Base-by-base conservation (phyloP, 2,329 filamentous ascomycete genomes). In the Colletotrichum sp. region DNA sequence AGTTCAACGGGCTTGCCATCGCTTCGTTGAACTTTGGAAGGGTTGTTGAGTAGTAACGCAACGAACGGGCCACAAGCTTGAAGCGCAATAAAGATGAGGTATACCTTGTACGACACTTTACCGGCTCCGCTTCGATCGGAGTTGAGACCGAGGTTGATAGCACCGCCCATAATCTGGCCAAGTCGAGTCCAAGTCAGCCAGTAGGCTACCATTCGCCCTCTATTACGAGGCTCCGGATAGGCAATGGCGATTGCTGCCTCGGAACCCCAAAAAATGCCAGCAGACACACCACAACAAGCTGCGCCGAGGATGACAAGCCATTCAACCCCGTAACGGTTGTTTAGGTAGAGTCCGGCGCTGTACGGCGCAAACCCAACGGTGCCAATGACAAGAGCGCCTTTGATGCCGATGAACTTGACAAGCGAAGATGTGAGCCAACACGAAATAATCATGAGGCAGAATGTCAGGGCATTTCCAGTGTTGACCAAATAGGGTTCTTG, bases 391-490 rank as follows among this genome's bases (percentile, higher is more conserved):
- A 89, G 79, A 2, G 83, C 83, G 13, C 80, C 81, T 36, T 85
- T 85, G 30, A 82, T 78, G 0, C 81, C 80, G 18, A 81, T 84
- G 58, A 81, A 81, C 77, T 87, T 87, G 58, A 82, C 83, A 8
- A 86, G 80, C 24, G 85, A 79, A 8, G 82, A 82, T 36, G 85
- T 86, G 8, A 86, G 70, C 9, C 84, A 84, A 71, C 85, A 86
- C 3, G 83, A 83, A 36, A 87, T 83, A 7, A 86, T 83, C 86
- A 89, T 89, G 78, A 89, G 85, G 12, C 84, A 86, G 80, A 95
- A 95, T 0, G 93, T 94, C 34, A 95, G 82, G 0, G 93, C 91
- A 78, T 95, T 95, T 10, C 92, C 93, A 0, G 91, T 88, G 78
- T 94, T 95, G 64, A 95, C 91, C 2, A 95, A 87, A 78, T 92